Evolutionary conservation across 495 filamentous ascomycete species (phyloP).

Genomic region (Hypoxylon lenormandii): DNA sequence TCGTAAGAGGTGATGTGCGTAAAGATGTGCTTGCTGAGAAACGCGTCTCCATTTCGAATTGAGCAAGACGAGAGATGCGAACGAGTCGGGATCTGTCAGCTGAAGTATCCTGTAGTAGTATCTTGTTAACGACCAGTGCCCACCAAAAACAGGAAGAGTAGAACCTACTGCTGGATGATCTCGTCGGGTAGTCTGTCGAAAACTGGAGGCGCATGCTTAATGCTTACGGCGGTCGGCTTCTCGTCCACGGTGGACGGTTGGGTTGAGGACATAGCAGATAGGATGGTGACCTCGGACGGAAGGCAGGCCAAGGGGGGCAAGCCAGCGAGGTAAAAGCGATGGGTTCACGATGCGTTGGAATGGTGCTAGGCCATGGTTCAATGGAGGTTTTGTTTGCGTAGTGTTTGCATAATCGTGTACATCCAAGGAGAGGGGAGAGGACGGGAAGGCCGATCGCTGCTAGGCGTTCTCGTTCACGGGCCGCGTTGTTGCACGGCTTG

Average conservation of each 20-base stretch:
- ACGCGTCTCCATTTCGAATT: conserved; percentile 80
- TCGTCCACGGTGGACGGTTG: conserved; percentile 40
- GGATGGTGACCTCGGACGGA: conserved; percentile 1
- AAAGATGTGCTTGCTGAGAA: conserved; percentile 77
- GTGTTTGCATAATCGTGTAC: conserved; percentile 6
- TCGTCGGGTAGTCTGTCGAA: conserved; percentile 63
- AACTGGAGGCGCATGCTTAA: conserved; percentile 44
- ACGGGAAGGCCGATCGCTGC: conserved; percentile 2
- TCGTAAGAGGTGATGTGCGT: conserved; percentile 77
- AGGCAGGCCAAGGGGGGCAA: conserved; percentile 2
- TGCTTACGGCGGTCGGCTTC: conserved; percentile 45
- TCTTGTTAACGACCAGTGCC: conserved; percentile 23
- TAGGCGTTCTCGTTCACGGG: conserved; percentile 21
- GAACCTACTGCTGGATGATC: conserved; percentile 64
- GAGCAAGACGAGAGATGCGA: conserved; percentile 84
- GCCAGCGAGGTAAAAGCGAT: conserved; percentile 16
- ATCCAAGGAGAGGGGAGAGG: conserved; percentile 2
- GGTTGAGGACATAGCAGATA: conserved; percentile 31
- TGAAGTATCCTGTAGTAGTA: conserved; percentile 73
- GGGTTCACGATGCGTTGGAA: conserved; percentile 16
- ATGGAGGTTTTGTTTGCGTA: conserved; percentile 8
- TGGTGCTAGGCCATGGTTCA: conserved; percentile 33
- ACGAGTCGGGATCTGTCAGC: conserved; percentile 77
- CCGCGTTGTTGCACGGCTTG: conserved; percentile 29
- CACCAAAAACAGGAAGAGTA: not conserved